phyloP scores from a whole-genome alignment of 2,329 filamentous ascomycete species.

The Coniochaeta sp. region DNA sequence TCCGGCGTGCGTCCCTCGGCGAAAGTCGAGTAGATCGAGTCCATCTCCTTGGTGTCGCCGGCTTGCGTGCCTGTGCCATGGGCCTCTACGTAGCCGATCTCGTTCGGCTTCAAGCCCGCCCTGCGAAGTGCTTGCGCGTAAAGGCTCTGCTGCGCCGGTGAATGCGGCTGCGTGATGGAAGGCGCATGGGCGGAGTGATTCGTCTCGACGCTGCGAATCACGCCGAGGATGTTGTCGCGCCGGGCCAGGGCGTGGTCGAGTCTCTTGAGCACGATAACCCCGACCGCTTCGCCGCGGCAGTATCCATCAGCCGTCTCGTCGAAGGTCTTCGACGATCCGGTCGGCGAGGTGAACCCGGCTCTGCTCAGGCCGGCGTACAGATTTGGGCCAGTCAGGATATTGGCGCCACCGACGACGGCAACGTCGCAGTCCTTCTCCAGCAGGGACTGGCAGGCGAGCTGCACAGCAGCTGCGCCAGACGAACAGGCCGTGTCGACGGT shows the following conservation, averaged over 20 bases:
- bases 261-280: constrained; percentile 37
- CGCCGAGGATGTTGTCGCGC: constrained; percentile 33
- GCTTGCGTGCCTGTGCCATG: constrained; percentile 35
- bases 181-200: constrained; percentile 32
- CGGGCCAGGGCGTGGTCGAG: constrained; percentile 36
- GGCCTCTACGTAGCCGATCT: constrained; percentile 23
- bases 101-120: constrained; percentile 13
- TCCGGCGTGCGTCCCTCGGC: not conserved
- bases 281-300: constrained; percentile 41
- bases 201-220: constrained; percentile 27
- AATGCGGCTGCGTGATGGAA: constrained; percentile 18
- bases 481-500: constrained; percentile 30
- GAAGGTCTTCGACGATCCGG: constrained; percentile 25
- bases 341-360: constrained; percentile 19
- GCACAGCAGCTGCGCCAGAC: constrained; percentile 25
- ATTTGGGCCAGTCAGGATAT: constrained; percentile 13
- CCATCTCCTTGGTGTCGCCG: constrained; percentile 21
- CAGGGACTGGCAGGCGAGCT: constrained; percentile 20
- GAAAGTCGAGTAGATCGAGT: not conserved
- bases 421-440: constrained; percentile 15
- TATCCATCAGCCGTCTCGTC: constrained; percentile 35
- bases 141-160: constrained; percentile 18
- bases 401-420: constrained; percentile 21
- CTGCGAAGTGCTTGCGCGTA: constrained; percentile 23
- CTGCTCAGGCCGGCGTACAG: not conserved